Evolutionary conservation across 2,329 filamentous ascomycete genomes (phyloP), one percentile per base, ranked within the genome.

Genomic region (Trichoderma hamatum): DNA sequence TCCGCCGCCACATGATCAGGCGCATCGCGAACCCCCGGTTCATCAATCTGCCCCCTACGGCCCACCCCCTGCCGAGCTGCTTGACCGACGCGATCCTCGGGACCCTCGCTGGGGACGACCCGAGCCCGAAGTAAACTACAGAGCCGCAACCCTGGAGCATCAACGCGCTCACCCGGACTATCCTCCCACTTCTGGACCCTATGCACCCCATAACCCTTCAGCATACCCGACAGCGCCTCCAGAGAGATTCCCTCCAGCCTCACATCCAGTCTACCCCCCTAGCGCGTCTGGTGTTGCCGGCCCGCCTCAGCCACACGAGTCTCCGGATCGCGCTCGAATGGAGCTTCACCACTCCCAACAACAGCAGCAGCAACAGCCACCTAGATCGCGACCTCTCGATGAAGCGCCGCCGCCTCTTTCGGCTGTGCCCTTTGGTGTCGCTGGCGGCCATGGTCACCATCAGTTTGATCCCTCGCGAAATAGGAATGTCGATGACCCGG

Each of bases 291-390:
- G 62, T 16, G 30, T 55, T 64, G 74, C 72, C 39, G 63, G 63
- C 19, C 76, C 77, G 14, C 75, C 74, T 10, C 77, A 75, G 72
- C 77, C 81, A 0, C 86, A 83, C 71, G 84, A 86, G 24, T 85
- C 84, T 10, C 83, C 84, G 3, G 85, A 87, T 11, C 82, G 82
- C n/a, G 81, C 82, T 26, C 80, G 82, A 58, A 80, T 83, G 72
- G 79, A 78, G 14, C 76, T 79, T 39, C 77, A 80, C 68, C 78
- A 81, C 64, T 76, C 78, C 4, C 78, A 78, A 11, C 69, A 64
- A 30, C 61, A 64, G 10, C 55, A 59, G 3, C 55, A 59, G 13
- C 56, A 60, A 14, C 80, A 78, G 59, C 80, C 78, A n/a, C 79
- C 80, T 46, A 82, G 80, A 58, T 77, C 75, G 66, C 79, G 84